Percentiles rank a stretch among this genome's conserved stretches.
Conservation (phyloP, 2,329 filamentous ascomycete genomes). For the Thelonectria rubi region DNA sequence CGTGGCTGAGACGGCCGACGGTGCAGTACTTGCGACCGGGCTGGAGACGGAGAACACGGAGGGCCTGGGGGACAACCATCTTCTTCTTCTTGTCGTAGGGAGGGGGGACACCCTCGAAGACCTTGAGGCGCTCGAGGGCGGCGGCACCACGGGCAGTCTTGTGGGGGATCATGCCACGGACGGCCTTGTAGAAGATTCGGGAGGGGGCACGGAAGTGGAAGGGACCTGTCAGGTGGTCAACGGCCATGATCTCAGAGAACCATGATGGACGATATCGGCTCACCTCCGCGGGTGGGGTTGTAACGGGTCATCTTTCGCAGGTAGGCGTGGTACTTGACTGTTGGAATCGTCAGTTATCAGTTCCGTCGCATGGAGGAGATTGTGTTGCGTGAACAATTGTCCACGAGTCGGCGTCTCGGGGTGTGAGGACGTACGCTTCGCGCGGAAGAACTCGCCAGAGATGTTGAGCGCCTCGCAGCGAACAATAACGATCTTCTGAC, state of each 20-base stretch:
- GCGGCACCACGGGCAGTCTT: conserved; percentile 98
- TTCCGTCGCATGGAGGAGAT: conserved; percentile 18
- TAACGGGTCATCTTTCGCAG: conserved; percentile 99
- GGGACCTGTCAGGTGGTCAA: conserved; percentile 70
- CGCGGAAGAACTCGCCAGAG: conserved; percentile 99
- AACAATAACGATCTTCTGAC: conserved; percentile 99
- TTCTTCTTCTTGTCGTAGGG: conserved; percentile 99
- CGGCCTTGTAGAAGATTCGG: conserved; percentile 99
- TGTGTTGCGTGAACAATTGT: conserved; percentile 34
- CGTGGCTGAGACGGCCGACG: conserved; percentile 95
- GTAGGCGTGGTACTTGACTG: conserved; percentile 99
- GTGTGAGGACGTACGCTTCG: conserved; percentile 86
- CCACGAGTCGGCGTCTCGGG: conserved; percentile 33
- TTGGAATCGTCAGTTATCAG: conserved; percentile 58
- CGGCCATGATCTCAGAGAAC: conserved; percentile 45
- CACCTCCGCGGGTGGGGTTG: conserved; percentile 99
- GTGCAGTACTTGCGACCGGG: conserved; percentile 99
- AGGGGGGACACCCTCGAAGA: conserved; percentile 98
- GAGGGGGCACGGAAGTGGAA: conserved; percentile 99
- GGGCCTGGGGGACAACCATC: conserved; percentile 97
- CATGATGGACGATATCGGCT: conserved; percentile 50
- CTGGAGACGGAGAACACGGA: conserved; percentile 95
- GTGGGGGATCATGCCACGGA: conserved; percentile 99
- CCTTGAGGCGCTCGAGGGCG: conserved; percentile 98
- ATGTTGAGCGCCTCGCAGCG: conserved; percentile 99